Conservation (phyloP, 495 filamentous ascomycete species). For the Penicillium turbatum region DNA sequence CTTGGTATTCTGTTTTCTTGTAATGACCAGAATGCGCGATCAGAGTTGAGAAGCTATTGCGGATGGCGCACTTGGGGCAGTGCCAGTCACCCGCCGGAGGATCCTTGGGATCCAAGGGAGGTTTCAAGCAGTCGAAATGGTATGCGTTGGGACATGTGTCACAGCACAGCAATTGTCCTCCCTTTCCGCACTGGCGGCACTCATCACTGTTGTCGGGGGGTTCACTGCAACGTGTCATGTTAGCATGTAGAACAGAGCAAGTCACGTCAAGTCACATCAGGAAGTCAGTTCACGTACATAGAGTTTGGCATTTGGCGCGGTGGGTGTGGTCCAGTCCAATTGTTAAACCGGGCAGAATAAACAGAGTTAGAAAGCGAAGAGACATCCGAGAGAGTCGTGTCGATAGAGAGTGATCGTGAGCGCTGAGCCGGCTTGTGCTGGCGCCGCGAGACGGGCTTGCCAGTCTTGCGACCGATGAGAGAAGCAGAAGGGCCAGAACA, state of each 20-base stretch:
- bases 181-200: slow-evolving; percentile 75
- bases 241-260: slow-evolving; percentile 8
- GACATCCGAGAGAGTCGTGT: slow-evolving; percentile 14
- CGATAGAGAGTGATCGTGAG: slow-evolving; percentile 16
- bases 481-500: not conserved
- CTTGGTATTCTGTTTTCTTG: slow-evolving; percentile 67
- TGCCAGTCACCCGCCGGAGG: slow-evolving; percentile 75
- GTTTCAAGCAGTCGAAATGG: slow-evolving; percentile 81
- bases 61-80: slow-evolving; percentile 67
- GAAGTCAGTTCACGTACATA: slow-evolving; percentile 14
- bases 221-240: slow-evolving; percentile 24
- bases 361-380: slow-evolving; percentile 16
- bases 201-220: slow-evolving; percentile 74
- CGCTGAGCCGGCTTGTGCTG: slow-evolving; percentile 1
- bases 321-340: slow-evolving; percentile 10
- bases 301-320: slow-evolving; percentile 18
- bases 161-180: slow-evolving; percentile 85
- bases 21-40: slow-evolving; percentile 55
- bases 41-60: slow-evolving; percentile 54
- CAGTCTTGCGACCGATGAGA: not conserved
- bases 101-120: slow-evolving; percentile 60
- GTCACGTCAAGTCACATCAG: not conserved
- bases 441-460: not conserved
- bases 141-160: slow-evolving; percentile 84
- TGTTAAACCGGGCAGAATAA: slow-evolving; percentile 13